Base-by-base conservation (phyloP, 129 eudicot species). In the Scalesia atractyloides region DNA sequence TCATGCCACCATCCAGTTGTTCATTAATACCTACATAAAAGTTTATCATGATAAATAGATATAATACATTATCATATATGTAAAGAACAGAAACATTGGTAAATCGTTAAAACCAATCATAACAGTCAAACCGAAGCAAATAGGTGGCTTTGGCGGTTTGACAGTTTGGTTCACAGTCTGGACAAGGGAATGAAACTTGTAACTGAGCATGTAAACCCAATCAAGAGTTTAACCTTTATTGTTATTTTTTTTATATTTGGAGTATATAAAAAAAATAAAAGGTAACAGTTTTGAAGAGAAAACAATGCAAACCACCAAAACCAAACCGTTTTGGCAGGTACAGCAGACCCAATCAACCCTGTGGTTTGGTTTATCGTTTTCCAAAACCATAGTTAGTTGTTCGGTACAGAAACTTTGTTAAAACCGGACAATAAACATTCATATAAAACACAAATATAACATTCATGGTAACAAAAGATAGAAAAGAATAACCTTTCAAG, bases 401-500 rank as follows among this genome's bases (percentile, higher is more conserved):
- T 11, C n/a, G 5, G 30, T 14, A 5, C 43, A 37, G 43, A 7
- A 37, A 37, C 8, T 37, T 37, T 7, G 43, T 37, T 7, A 37
- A 37, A 37, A 37, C 64, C 30, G 24, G 39, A 24, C 30, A 24
- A 24, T 24, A 24, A 24, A 24, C 26, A 26, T 24, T 12, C 24
- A 22, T 57, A 57, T 9, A 33, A 57, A 24, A 12, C 17, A 58
- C 9, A 4, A 58, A 5, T 24, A 58, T 12, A 58, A 24, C 10
- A 10, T 58, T 58, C 64, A 58, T 58, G 64, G 41, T 11, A 22
- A 12, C 17, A 56, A 57, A 20, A 7, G 0, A 19, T 30, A 7
- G 6, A 33, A 44, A 33, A 33, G 17, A 16, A 34, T 1, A 34
- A 69, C 75, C 75, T 54, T 70, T 70, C 51, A 20, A 19, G 51